Evolutionary conservation across 2,329 filamentous ascomycete species (phyloP).

Genomic region (Paraphaeosphaeria minitans): DNA sequence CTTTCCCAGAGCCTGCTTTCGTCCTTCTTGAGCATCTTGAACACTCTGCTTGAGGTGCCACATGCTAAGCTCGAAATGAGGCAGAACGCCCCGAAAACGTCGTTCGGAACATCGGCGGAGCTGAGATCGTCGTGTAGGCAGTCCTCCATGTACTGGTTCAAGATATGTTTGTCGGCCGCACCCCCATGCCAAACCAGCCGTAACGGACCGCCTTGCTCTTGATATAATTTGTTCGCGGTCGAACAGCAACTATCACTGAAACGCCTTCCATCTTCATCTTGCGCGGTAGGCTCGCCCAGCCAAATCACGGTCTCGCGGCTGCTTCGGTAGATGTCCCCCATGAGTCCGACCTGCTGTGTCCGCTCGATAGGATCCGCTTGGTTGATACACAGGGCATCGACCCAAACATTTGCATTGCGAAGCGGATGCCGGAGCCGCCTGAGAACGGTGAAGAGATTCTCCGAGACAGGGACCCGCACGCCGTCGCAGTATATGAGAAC

Average conservation of each 20-base stretch:
- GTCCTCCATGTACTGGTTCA: slow-evolving; percentile 12
- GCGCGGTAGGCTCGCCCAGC: slow-evolving; percentile 16
- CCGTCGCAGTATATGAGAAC: slow-evolving; percentile 19
- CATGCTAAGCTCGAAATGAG: slow-evolving; percentile 23
- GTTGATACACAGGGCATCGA: slow-evolving; percentile 21
- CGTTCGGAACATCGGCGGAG: slow-evolving; percentile 9
- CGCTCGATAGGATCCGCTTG: slow-evolving; percentile 15
- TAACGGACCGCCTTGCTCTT: slow-evolving; percentile 12
- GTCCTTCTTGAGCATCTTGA: slow-evolving; percentile 14
- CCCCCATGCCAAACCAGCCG: slow-evolving; percentile 14
- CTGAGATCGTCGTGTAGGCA: background rate
- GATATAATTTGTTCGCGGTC: slow-evolving; percentile 1
- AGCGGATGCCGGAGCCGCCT: slow-evolving; percentile 15
- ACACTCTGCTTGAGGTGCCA: slow-evolving; percentile 5
- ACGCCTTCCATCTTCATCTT: slow-evolving; percentile 16
- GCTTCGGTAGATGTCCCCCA: slow-evolving; percentile 20
- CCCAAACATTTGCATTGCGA: slow-evolving; percentile 13
- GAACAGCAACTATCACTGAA: slow-evolving; percentile 11
- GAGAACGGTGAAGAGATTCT: slow-evolving; percentile 22
- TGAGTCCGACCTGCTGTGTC: slow-evolving; percentile 19
- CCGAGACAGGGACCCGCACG: slow-evolving; percentile 12
- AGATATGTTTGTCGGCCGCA: slow-evolving; percentile 7
- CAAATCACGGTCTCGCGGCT: slow-evolving; percentile 20
- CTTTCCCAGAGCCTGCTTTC: slow-evolving; percentile 7
- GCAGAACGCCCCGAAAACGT: slow-evolving; percentile 27